A percentile compares a stretch with the other conserved stretches of the same genome.
phyloP scores from a whole-genome alignment of 768 basidiomycete species.

The Kwoniella sp. region DNA sequence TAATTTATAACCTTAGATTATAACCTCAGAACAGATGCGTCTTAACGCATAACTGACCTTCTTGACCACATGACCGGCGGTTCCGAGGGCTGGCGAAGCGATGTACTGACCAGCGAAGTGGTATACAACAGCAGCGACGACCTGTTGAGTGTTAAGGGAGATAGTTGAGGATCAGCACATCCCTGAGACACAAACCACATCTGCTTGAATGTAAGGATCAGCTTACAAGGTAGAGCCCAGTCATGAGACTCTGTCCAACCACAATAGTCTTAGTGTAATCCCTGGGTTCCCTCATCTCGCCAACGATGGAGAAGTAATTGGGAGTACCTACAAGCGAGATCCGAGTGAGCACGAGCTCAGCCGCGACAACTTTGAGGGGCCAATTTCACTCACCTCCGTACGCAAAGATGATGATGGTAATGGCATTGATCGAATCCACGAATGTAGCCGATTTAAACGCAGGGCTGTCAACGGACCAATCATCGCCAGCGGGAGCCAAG shows the following conservation, averaged over 20 bases:
- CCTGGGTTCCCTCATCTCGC: constrained; percentile 55
- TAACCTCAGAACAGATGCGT: too few species aligned
- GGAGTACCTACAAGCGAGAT: constrained; percentile 25
- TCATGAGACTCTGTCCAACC: constrained; percentile 45
- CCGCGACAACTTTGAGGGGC: neutral
- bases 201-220: constrained; percentile 30
- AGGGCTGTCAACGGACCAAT: constrained; percentile 11
- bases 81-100: constrained; percentile 53
- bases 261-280: constrained; percentile 53
- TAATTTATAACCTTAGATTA: too few species aligned
- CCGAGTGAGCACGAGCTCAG: neutral
- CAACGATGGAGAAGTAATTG: constrained; percentile 40
- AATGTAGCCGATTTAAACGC: constrained; percentile 27
- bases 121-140: constrained; percentile 51
- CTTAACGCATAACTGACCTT: constrained; percentile 29
- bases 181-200: too few species aligned
- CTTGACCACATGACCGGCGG: constrained; percentile 49
- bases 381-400: constrained; percentile 32
- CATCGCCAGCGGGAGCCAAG: constrained; percentile 30
- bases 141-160: too few species aligned
- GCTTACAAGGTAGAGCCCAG: constrained; percentile 37
- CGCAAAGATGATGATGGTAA: constrained; percentile 52
- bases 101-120: constrained; percentile 48
- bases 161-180: constrained; percentile 1
- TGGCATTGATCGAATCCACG: constrained; percentile 52